A percentile compares a stretch with the other conserved stretches of the same genome.
Conservation (phyloP, 2,329 filamentous ascomycete genomes). For the Penicillium psychrosexuale region DNA sequence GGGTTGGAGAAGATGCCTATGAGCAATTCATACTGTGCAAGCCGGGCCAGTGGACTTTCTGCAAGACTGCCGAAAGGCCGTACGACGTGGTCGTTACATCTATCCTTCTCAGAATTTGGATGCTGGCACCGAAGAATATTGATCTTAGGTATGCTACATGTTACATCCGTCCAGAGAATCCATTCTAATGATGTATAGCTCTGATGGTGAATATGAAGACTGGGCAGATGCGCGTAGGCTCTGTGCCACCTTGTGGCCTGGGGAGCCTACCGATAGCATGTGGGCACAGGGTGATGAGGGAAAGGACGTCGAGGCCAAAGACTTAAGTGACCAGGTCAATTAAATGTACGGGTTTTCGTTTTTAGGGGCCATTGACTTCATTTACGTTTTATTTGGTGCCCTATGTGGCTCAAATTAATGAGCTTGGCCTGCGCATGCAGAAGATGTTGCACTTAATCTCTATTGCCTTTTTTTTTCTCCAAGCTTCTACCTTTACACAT, state of each 20-base stretch:
- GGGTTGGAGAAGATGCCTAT: background rate
- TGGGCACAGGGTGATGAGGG: background rate
- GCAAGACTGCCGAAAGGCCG: constrained; percentile 16
- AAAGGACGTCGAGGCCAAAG: background rate
- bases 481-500: background rate
- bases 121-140: constrained; percentile 15
- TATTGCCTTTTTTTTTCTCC: background rate
- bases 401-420: background rate
- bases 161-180: too few species aligned
- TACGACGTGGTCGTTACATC: constrained; percentile 21
- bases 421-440: background rate
- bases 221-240: constrained; percentile 2
- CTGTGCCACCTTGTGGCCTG: constrained; percentile 4
- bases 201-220: constrained; percentile 7
- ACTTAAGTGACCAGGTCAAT: background rate
- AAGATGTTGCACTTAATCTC: background rate
- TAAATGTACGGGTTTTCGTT: too few species aligned
- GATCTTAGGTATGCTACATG: background rate
- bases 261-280: background rate
- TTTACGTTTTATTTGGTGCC: too few species aligned
- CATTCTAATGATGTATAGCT: constrained; percentile 1
- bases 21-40: constrained; percentile 10
- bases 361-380: background rate
- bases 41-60: background rate
- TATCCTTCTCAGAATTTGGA: constrained; percentile 17